Base-by-base conservation (phyloP, 148 eudicot genomes). In the Chenopodium album region DNA sequence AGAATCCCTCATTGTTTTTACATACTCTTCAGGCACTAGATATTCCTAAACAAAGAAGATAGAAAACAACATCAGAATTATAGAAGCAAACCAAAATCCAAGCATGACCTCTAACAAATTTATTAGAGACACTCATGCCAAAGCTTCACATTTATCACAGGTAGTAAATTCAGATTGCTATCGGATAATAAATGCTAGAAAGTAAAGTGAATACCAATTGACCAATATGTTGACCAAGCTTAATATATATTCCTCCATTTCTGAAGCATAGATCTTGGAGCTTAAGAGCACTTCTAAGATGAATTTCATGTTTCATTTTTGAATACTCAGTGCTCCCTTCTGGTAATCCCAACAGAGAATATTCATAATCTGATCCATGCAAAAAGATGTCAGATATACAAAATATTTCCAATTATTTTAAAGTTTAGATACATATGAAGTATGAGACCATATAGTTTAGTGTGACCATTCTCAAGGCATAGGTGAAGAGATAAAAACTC, bases 231-330 rank as follows among this genome's bases (percentile, higher is more conserved):
- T 96, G 99, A 82, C 99, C 99, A 79, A 96, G 96, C 91, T 96
- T 96, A 66, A 96, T 94, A 84, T 96, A 96, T 85, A 96, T 94
- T 75, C 99, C 99, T 82, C 99, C 99, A 88, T 96, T 96, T 86
- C 70, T 89, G 71, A 94, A 96, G 85, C 99, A 96, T 75, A 96
- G 90, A 84, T 96, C 99, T 88, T 91, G 92, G 82, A 96, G 92
- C 84, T 87, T 94, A 69, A 64, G 84, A 34, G 99, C 99, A 89
- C 99, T 85, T 84, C 98, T 89, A 76, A 83, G 76, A 79, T 96
- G 99, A 82, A 90, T 95, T 77, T 94, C 95, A 78, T 84, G 97
- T 76, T 92, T 94, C 74, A 82, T 85, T 89, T 86, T 91, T 71
- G 79, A 78, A 80, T 89, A 88, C 80, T 96, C 99, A 46, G 71